These are phyloP conservation scores for Tricholoma hemisulphureum DNA, from an alignment of 768 basidiomycete genomes.

Conservation along the genomic window DNA sequence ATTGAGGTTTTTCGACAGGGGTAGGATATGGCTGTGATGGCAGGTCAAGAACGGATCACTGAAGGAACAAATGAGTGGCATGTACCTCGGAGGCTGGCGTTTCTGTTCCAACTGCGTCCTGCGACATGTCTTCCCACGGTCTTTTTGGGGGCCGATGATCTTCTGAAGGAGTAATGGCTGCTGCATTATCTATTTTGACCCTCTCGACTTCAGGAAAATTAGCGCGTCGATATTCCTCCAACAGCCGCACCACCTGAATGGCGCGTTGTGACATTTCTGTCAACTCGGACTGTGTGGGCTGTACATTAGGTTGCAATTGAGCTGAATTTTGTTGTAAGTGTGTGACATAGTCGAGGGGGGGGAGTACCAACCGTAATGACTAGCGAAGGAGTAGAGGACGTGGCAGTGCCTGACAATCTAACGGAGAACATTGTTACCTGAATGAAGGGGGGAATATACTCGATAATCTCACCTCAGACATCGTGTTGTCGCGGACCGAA, in stretches of 20 bases:
- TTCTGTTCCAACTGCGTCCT: slow-evolving; percentile 34
- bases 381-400: slow-evolving; percentile 62
- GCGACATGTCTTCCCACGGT: slow-evolving; percentile 74
- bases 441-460: background rate
- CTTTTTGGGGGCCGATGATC: slow-evolving; percentile 68
- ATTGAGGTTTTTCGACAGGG: slow-evolving; percentile 41
- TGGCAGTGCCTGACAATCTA: slow-evolving; percentile 65
- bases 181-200: slow-evolving; percentile 27
- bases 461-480: slow-evolving; percentile 41
- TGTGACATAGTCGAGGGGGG: slow-evolving; percentile 6
- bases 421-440: slow-evolving; percentile 10
- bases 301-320: slow-evolving; percentile 49
- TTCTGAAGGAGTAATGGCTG: slow-evolving; percentile 37
- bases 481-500: slow-evolving; percentile 35
- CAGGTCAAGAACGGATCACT: background rate
- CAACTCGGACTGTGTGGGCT: slow-evolving; percentile 56
- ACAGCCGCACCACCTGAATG: slow-evolving; percentile 60
- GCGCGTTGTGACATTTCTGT: slow-evolving; percentile 71
- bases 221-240: slow-evolving; percentile 57
- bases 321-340: slow-evolving; percentile 26
- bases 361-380: slow-evolving; percentile 56
- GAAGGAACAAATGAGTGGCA: background rate
- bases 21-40: slow-evolving; percentile 26
- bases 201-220: slow-evolving; percentile 37
- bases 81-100: slow-evolving; percentile 33